Base-by-base conservation (phyloP, 352 stramenopile genomes). In the Phytophthora cajani region DNA sequence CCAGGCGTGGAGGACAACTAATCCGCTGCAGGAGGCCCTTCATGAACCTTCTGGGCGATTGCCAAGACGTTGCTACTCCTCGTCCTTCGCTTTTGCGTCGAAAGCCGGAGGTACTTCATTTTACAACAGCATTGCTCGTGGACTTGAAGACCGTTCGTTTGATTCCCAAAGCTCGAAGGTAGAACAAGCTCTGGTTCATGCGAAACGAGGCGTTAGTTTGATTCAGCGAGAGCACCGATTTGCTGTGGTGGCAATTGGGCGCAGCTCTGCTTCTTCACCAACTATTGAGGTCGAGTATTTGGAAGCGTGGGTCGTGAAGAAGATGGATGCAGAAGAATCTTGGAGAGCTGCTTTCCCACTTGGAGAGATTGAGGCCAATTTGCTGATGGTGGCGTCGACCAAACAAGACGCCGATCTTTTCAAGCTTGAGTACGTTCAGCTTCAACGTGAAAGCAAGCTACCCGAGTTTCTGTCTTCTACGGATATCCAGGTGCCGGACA, bases 11-110 rank as follows among this genome's bases (percentile, higher is more conserved):
- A 66, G 42, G 2, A 67, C 49, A 1, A 59, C 30, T 14, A 60
- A 73, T 6, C 73, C 62, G 36, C 56, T 78, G 33, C 19, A 64
- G n/a, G 55, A 70, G 19, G 23, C 47, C 40, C 19, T 69, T 52
- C 30, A 57, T 7, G 33, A 51, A 4, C 44, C 25, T 71, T 19
- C 30, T 51, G 27, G 27, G 8, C 19, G 23, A 36, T 54, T 61
- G 3, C 23, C 30, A 32, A 63, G 11, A 1, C 32, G 80, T 5
- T 87, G 77, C 61, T 82, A 72, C 38, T 75, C 75, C 3, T 78
- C 81, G 10, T 81, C 78, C 0, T 87, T 85, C 30, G 60, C 71
- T 16, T 70, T 75, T 9, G 62, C 23, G 21, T n/a, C 44, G 25
- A 51, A 49, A 14, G 65, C 36, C 11, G 46, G 66, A 4, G 42